Evolutionary conservation across 2,329 filamentous ascomycete genomes (phyloP).

Genomic region (Iodosphaeria phyllophila): DNA sequence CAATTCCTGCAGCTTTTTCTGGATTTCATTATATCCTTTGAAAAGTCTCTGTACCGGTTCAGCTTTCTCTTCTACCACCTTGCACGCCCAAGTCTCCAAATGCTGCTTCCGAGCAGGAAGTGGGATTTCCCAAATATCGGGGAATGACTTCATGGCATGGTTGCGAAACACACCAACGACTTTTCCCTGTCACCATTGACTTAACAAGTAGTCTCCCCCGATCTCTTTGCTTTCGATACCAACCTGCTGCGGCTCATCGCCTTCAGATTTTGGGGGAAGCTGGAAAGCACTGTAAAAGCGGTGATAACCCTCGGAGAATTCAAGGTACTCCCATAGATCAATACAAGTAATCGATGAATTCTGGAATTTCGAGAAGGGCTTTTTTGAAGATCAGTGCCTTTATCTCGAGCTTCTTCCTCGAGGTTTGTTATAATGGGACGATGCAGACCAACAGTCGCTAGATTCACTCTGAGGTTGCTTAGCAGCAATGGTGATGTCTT

Average conservation of each 20-base stretch:
- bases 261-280: slow-evolving; percentile 23
- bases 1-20: slow-evolving; percentile 22
- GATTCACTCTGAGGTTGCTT: slow-evolving; percentile 3
- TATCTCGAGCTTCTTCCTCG: no score
- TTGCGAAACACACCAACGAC: slow-evolving; percentile 23
- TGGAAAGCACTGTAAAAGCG: slow-evolving; percentile 37
- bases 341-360: slow-evolving; percentile 5
- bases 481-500: slow-evolving; percentile 25
- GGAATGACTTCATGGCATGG: slow-evolving; percentile 9
- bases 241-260: slow-evolving; percentile 25
- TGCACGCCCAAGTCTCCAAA: slow-evolving; percentile 21
- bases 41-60: slow-evolving; percentile 18
- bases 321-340: slow-evolving; percentile 21
- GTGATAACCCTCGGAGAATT: slow-evolving; percentile 16
- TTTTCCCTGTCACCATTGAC: slow-evolving; percentile 29
- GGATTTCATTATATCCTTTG: slow-evolving; percentile 20
- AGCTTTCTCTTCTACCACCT: slow-evolving; percentile 30
- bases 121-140: slow-evolving; percentile 32
- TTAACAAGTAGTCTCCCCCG: slow-evolving; percentile 27
- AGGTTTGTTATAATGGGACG: no score
- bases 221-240: slow-evolving; percentile 26
- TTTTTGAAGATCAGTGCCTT: no score
- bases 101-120: slow-evolving; percentile 15
- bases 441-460: no score
- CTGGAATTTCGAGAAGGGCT: slow-evolving; percentile 5